Conservation (phyloP, 768 basidiomycete species). For the Rhizopogon vesiculosus region DNA sequence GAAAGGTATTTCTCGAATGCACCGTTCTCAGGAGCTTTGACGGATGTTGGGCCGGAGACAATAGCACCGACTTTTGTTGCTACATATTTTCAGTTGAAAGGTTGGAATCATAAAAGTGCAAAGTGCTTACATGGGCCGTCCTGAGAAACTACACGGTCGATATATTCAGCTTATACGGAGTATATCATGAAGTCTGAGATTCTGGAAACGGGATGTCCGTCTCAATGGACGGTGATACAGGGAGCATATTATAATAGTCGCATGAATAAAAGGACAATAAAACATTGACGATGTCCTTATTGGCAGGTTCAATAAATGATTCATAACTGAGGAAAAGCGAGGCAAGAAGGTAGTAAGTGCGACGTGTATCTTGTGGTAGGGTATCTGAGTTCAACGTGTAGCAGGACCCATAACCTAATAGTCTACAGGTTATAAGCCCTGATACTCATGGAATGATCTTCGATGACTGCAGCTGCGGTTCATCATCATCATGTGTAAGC, state of each 20-base stretch:
- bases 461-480: too few relatives aligned
- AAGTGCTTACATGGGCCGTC: constrained; percentile 81
- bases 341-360: too few relatives aligned
- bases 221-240: constrained; percentile 59
- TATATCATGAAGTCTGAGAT: constrained; percentile 93
- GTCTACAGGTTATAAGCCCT: too few relatives aligned
- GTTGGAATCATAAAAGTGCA: neutral
- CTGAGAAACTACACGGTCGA: constrained; percentile 73
- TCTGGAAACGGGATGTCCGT: constrained; percentile 87
- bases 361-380: too few relatives aligned
- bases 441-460: too few relatives aligned
- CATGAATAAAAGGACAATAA: constrained; percentile 7
- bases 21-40: constrained; percentile 87
- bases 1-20: constrained; percentile 92
- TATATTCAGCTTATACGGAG: constrained; percentile 88
- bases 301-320: too few relatives aligned
- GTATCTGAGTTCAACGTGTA: too few relatives aligned
- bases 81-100: constrained; percentile 21
- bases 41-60: constrained; percentile 94
- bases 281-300: too few relatives aligned
- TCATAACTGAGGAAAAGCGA: too few relatives aligned
- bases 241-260: constrained; percentile 38
- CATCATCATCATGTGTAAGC: too few relatives aligned
- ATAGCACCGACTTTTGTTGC: constrained; percentile 91
- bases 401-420: too few relatives aligned